Conservation (phyloP, 1,284 basidiomycete species). For the Leccinum subspadiceum region DNA sequence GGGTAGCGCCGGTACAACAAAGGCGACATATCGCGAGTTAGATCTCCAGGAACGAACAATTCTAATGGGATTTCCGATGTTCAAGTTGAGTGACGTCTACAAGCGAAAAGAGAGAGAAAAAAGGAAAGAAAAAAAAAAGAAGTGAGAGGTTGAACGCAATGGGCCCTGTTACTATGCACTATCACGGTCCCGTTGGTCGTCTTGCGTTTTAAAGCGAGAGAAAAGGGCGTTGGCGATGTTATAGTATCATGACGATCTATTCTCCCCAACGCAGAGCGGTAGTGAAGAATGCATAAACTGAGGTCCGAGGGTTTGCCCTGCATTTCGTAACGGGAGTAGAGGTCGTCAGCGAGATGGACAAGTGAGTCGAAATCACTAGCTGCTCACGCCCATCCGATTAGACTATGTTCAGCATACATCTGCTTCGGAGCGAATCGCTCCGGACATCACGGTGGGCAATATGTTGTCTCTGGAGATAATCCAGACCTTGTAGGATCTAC, state of each 20-base stretch:
- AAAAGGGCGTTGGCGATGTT: no score
- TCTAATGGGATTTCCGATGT: no score
- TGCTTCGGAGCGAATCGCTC: conserved; percentile 45
- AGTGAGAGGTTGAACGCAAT: no score
- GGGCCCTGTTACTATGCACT: no score
- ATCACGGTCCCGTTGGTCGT: no score
- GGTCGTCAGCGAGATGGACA: conserved; percentile 27
- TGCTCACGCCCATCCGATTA: conserved; percentile 23
- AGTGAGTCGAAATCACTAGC: conserved; percentile 21
- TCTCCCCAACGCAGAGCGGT: conserved; percentile 27
- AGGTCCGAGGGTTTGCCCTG: conserved; percentile 19
- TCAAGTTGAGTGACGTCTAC: no score
- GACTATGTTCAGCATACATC: background rate
- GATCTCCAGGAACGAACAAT: no score
- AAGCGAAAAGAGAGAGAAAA: no score
- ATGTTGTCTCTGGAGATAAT: conserved; percentile 56
- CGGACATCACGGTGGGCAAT: conserved; percentile 79
- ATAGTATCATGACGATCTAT: conserved; percentile 19
- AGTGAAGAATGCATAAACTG: conserved; percentile 28
- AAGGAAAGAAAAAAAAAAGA: no score
- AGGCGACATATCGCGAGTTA: background rate
- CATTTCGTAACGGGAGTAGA: conserved; percentile 24
- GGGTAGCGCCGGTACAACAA: background rate
- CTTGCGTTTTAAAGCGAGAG: no score
- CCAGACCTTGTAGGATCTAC: conserved; percentile 62